Evolutionary conservation across 192 early-diverging fungal genomes (phyloP), one percentile per base, ranked within the genome.

Genomic region (Coemansia sp.): DNA sequence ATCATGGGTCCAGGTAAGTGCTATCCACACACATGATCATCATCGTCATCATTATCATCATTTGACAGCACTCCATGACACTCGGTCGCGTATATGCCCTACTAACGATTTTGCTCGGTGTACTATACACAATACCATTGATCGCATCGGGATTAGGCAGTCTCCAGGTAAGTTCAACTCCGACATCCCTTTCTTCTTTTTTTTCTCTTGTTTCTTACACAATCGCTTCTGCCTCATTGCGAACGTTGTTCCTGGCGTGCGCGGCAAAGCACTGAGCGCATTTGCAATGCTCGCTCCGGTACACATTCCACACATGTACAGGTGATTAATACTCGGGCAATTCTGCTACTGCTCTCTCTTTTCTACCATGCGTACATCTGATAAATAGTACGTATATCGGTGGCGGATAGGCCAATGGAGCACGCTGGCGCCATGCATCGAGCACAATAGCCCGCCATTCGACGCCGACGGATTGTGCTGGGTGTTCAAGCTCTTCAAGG

Each of bases 331-430:
- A 18, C 26, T 8, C 30, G 26, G 16, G 16, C 46, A 18, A 14
- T 34, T 48, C 14, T 56, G 55, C 38, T 66, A 66, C 55, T 67
- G 65, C 33, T 64, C 8, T 21, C 30, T 30, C 30, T 3, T 30
- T 53, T 41, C 55, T 39, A 55, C 18, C 6, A 8, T 8, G 39
- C 39, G 35, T 58, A 12, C 56, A n/a, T 20, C 2, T 58, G 56
- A 36, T 33, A 35, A 30, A 36, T 73, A 83, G 75, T 77, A 77
- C 43, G 80, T 83, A 38, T 83, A 83, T n/a, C 75, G 80, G 72
- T 83, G 80, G 80, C 71, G 75, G 64, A 77, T 83, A 53, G 75
- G 75, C n/a, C 74, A 83, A 52, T 83, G 80, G 80, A 72, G 72
- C 59, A 69, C 72, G 36, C 66, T 83, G 33, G 69, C 75, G 51